Conservation (phyloP, 352 stramenopile species). For the Lagenidium giganteum region DNA sequence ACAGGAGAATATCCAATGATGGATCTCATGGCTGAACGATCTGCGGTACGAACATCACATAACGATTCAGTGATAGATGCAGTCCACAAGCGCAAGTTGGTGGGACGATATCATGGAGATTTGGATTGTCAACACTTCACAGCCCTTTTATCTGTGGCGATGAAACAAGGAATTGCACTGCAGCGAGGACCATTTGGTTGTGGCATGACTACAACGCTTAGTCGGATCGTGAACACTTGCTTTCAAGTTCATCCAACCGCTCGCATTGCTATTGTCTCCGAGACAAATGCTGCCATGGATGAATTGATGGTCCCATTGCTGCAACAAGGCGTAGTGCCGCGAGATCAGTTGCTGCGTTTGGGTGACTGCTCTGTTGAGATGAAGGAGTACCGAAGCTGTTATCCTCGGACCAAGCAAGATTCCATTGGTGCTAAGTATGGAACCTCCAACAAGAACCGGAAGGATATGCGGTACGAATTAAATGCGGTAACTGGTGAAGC, state of each 20-base stretch:
- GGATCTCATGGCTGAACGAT: too few species aligned
- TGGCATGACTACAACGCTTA: neutral
- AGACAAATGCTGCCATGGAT: slow-evolving; percentile 7
- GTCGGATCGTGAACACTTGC: neutral
- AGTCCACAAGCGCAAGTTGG: too few species aligned
- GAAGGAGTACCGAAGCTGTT: neutral
- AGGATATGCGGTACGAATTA: neutral
- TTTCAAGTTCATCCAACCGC: neutral
- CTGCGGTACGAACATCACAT: too few species aligned
- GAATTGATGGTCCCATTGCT: slow-evolving; percentile 2
- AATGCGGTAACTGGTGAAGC: too few species aligned
- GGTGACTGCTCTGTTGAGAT: neutral
- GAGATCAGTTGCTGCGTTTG: neutral
- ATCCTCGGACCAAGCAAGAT: too few species aligned
- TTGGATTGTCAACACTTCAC: too few species aligned
- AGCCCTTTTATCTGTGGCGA: too few species aligned
- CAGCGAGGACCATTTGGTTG: slow-evolving; percentile 1
- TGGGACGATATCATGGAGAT: too few species aligned
- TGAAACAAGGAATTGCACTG: neutral
- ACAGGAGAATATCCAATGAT: too few species aligned
- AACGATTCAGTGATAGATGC: too few species aligned
- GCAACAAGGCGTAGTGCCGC: neutral
- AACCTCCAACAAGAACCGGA: too few species aligned
- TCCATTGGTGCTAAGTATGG: too few species aligned
- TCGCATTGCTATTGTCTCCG: neutral